These are phyloP conservation scores for Aspergillus hiratsukae DNA, from an alignment of 2,329 filamentous ascomycete species.

Conservation along the genomic window DNA sequence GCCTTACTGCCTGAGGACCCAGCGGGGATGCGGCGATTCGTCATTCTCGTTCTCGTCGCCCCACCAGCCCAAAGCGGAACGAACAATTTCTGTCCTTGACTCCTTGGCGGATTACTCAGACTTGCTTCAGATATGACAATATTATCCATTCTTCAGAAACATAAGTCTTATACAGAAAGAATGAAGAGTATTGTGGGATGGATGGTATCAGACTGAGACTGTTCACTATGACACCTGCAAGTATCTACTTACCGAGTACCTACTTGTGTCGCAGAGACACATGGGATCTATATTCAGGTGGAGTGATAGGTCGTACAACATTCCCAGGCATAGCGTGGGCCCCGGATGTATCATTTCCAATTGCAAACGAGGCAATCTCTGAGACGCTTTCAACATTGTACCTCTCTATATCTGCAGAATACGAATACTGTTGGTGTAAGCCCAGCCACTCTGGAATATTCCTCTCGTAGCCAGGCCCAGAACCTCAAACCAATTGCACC, in stretches of 20 bases:
- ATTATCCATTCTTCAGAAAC: no score
- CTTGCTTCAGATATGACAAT: not conserved
- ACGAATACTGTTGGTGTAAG: not conserved
- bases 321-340: not conserved
- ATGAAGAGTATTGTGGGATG: not conserved
- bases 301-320: not conserved
- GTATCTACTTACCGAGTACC: no score
- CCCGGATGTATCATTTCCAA: not conserved
- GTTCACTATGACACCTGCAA: not conserved
- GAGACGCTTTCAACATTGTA: not conserved
- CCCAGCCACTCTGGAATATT: no score
- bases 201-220: not conserved
- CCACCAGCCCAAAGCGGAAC: slow-evolving; percentile 11
- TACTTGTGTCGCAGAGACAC: not conserved
- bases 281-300: not conserved
- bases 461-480: no score
- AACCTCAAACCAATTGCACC: slow-evolving; percentile 2
- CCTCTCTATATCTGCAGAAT: not conserved
- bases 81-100: slow-evolving; percentile 11
- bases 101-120: slow-evolving; percentile 10
- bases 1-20: not conserved
- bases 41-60: slow-evolving; percentile 1
- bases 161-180: not conserved
- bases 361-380: not conserved
- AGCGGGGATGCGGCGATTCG: slow-evolving; percentile 5